A percentile compares a stretch with the other conserved stretches of the same genome.
Evolutionary conservation across 2,329 filamentous ascomycete species (phyloP).

Genomic region (Coniella lustricola): DNA sequence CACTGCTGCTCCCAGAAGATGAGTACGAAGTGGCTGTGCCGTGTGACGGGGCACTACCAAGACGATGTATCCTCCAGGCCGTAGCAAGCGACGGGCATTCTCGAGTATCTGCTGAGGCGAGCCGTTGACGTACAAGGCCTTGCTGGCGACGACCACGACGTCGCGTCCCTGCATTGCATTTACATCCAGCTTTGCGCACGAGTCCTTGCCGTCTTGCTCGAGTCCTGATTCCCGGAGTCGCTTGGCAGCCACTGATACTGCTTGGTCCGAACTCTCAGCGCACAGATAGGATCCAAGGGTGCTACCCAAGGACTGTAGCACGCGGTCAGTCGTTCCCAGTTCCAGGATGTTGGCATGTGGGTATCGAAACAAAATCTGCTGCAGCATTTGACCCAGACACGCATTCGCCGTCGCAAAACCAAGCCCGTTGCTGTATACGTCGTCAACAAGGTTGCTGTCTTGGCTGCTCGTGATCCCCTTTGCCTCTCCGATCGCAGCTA

Average conservation of each 20-base stretch:
- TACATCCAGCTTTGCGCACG: too few species aligned
- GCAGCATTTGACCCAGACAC: not conserved
- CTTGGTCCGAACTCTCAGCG: too few species aligned
- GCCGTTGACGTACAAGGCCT: slow-evolving; percentile 25
- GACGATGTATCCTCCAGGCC: slow-evolving; percentile 20
- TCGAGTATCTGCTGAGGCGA: slow-evolving; percentile 17
- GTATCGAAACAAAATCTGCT: not conserved
- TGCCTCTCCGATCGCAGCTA: too few species aligned
- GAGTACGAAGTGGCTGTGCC: too few species aligned
- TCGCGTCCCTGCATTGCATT: too few species aligned
- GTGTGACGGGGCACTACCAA: too few species aligned
- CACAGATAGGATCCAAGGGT: too few species aligned
- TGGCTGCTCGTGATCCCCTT: not conserved
- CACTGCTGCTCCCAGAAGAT: slow-evolving; percentile 13
- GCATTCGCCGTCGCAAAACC: not conserved
- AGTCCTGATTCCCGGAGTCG: slow-evolving; percentile 16
- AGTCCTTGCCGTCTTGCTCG: too few species aligned
- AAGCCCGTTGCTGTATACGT: not conserved
- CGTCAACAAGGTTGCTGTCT: not conserved
- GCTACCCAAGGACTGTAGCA: too few species aligned
- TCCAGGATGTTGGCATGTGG: not conserved
- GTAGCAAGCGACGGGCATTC: slow-evolving; percentile 24
- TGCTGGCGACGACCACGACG: slow-evolving; percentile 26
- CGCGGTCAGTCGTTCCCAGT: too few species aligned
- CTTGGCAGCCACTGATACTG: slow-evolving; percentile 33